phyloP scores from a whole-genome alignment of 2,329 filamentous ascomycete species.

The Apiospora saccharicola region DNA sequence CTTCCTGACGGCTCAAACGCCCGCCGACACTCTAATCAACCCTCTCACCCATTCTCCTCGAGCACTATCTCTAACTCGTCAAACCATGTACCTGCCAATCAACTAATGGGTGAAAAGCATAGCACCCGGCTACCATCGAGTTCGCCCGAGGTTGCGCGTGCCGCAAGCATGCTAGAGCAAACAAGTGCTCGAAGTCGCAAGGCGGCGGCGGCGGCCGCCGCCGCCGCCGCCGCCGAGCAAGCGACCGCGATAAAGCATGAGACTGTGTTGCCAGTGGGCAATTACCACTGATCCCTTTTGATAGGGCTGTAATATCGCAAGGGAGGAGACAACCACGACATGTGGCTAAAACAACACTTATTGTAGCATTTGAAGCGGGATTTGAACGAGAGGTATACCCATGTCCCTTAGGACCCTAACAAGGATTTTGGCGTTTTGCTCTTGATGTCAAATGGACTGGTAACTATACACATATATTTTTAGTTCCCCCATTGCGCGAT shows the following conservation, averaged over 20 bases:
- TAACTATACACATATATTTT: constrained; percentile 4
- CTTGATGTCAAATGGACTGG: not conserved
- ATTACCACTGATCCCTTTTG: constrained; percentile 31
- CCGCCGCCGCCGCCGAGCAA: constrained; percentile 28
- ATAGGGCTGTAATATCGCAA: not conserved
- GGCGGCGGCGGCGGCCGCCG: constrained; percentile 30
- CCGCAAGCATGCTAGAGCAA: constrained; percentile 43
- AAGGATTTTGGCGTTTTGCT: constrained; percentile 9
- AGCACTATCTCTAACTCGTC: constrained; percentile 39
- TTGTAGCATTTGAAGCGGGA: constrained; percentile 20
- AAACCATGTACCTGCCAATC: constrained; percentile 28
- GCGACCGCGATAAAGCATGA: constrained; percentile 41
- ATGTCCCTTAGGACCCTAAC: constrained; percentile 7
- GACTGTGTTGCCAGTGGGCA: constrained; percentile 40
- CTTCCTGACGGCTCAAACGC: constrained; percentile 45
- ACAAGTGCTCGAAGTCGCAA: constrained; percentile 41
- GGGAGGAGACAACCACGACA: constrained; percentile 20
- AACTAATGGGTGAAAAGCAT: constrained; percentile 39
- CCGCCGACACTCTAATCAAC: constrained; percentile 48
- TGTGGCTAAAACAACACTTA: constrained; percentile 23
- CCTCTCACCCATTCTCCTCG: constrained; percentile 42
- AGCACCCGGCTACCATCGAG: constrained; percentile 43
- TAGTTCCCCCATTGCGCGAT: not conserved
- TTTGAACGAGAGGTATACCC: constrained; percentile 21
- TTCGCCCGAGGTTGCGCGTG: constrained; percentile 54